Conservation (phyloP, 495 filamentous ascomycete species). For the Aspergillus funiculosus region DNA sequence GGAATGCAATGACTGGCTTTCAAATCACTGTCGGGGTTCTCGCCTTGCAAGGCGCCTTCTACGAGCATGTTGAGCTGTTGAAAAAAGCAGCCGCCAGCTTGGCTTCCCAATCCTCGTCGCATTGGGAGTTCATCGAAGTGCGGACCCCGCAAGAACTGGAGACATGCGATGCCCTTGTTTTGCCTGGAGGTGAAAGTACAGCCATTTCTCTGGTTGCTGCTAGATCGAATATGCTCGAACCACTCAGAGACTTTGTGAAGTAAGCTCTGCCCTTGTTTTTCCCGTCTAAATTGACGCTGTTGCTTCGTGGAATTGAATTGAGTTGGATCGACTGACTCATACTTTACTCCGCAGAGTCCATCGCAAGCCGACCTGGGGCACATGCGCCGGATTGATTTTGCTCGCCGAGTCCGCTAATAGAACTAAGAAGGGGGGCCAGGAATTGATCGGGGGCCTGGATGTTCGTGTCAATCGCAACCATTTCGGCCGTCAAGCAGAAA, state of each 20-base stretch:
- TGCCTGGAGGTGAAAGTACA: conserved; percentile 94
- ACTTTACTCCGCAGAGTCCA: conserved; percentile 29
- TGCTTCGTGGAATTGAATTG: not conserved
- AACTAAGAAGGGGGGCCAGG: conserved; percentile 86
- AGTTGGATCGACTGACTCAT: conserved; percentile 18
- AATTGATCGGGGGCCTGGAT: conserved; percentile 86
- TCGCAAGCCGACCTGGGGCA: conserved; percentile 88
- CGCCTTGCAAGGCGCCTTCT: conserved; percentile 90
- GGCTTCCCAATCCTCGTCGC: conserved; percentile 18
- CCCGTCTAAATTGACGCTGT: no score
- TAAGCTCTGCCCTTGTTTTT: conserved; percentile 42
- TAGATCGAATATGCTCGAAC: conserved; percentile 73
- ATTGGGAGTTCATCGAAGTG: conserved; percentile 69
- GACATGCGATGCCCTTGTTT: conserved; percentile 72
- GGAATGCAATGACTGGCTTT: conserved; percentile 27
- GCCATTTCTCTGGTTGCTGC: conserved; percentile 85
- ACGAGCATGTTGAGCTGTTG: conserved; percentile 78
- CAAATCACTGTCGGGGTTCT: conserved; percentile 70
- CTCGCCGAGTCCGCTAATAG: conserved; percentile 83
- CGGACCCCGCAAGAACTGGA: conserved; percentile 67
- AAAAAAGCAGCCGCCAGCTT: conserved; percentile 51
- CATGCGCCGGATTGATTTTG: conserved; percentile 90
- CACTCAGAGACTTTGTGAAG: conserved; percentile 91
- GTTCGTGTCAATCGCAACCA: conserved; percentile 93
- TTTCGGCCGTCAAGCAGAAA: conserved; percentile 90